Percentiles rank a stretch among this genome's conserved stretches.
phyloP scores from a whole-genome alignment of 1,284 basidiomycete species.

The Ustilago xerochloae region DNA sequence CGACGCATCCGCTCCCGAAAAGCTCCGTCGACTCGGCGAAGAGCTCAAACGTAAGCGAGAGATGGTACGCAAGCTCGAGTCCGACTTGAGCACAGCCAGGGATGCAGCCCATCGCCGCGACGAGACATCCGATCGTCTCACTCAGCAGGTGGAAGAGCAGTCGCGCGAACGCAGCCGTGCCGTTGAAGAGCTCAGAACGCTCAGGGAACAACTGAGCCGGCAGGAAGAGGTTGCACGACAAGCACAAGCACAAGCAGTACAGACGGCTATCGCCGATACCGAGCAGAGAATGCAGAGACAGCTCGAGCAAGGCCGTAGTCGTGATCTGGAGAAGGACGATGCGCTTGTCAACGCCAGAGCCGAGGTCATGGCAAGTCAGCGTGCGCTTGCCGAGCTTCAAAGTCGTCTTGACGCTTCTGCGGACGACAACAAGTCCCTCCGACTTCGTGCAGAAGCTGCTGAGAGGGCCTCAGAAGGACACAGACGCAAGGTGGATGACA shows the following conservation, averaged over 20 bases:
- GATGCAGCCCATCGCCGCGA: constrained; percentile 18
- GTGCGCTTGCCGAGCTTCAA: constrained; percentile 24
- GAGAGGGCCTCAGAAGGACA: constrained; percentile 23
- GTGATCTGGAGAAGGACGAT: constrained; percentile 33
- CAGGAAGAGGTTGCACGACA: constrained; percentile 21
- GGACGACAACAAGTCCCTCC: constrained; percentile 20
- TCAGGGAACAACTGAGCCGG: constrained; percentile 9
- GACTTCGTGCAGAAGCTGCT: constrained; percentile 22
- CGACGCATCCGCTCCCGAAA: constrained; percentile 34
- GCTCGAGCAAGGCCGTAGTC: constrained; percentile 20
- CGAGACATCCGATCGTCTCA: constrained; percentile 21
- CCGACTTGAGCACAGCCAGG: constrained; percentile 12
- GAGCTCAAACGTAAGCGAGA: constrained; percentile 34
- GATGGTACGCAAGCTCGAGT: constrained; percentile 25
- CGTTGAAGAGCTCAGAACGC: constrained; percentile 12
- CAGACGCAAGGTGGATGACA: constrained; percentile 18
- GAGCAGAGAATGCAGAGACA: constrained; percentile 23
- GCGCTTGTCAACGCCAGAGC: constrained; percentile 31
- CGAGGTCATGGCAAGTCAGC: constrained; percentile 21
- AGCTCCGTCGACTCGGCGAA: constrained; percentile 32
- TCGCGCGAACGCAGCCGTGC: constrained; percentile 28
- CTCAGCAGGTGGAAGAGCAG: constrained; percentile 33
- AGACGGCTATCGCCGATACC: constrained; percentile 22
- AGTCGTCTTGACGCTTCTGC: constrained; percentile 11
- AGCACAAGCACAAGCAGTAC: constrained; percentile 16